A percentile compares a stretch with the other conserved stretches of the same genome.
Evolutionary conservation across 1,139 yeast genomes (phyloP).

Genomic region (Candida buenavistaensis): DNA sequence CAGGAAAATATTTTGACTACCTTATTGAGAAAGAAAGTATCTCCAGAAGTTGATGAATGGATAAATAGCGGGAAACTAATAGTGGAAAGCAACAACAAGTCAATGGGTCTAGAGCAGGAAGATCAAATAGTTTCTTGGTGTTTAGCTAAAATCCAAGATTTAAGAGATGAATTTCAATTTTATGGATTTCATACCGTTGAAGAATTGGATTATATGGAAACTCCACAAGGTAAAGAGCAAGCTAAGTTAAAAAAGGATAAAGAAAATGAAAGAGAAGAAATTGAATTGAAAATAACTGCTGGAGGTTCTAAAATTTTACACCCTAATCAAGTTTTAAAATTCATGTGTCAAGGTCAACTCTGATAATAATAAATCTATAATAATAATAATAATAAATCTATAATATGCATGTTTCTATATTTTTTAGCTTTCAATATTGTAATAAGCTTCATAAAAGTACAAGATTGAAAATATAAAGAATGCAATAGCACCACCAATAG

Average conservation of each 20-base stretch:
- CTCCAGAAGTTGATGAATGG: slow-evolving; percentile 93
- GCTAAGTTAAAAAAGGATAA: slow-evolving; percentile 26
- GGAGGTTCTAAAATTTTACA: slow-evolving; percentile 34
- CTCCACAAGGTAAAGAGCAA: slow-evolving; percentile 43
- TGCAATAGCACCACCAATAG: slow-evolving; percentile 86
- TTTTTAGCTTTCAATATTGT: slow-evolving; percentile 22
- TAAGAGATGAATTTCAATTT: slow-evolving; percentile 58
- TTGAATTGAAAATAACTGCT: slow-evolving; percentile 29
- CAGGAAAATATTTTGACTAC: slow-evolving; percentile 84
- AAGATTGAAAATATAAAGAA: slow-evolving; percentile 79
- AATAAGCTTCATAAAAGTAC: slow-evolving; percentile 70
- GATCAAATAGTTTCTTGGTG: slow-evolving; percentile 69
- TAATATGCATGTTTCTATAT: no score
- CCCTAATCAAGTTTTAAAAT: slow-evolving; percentile 41
- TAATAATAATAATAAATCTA: background rate
- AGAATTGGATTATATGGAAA: slow-evolving; percentile 39
- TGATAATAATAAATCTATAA: background rate
- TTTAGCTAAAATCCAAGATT: slow-evolving; percentile 47
- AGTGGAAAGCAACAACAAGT: slow-evolving; percentile 25
- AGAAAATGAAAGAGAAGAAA: slow-evolving; percentile 28
- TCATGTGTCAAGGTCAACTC: slow-evolving; percentile 42
- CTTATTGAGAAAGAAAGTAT: slow-evolving; percentile 76
- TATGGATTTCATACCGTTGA: slow-evolving; percentile 58
- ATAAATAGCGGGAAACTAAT: slow-evolving; percentile 52
- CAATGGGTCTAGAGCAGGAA: slow-evolving; percentile 13